Evolutionary conservation across 2,329 filamentous ascomycete genomes (phyloP), one percentile per base, ranked within the genome.

Genomic region (Ophiocordyceps camponoti-leonardi): DNA sequence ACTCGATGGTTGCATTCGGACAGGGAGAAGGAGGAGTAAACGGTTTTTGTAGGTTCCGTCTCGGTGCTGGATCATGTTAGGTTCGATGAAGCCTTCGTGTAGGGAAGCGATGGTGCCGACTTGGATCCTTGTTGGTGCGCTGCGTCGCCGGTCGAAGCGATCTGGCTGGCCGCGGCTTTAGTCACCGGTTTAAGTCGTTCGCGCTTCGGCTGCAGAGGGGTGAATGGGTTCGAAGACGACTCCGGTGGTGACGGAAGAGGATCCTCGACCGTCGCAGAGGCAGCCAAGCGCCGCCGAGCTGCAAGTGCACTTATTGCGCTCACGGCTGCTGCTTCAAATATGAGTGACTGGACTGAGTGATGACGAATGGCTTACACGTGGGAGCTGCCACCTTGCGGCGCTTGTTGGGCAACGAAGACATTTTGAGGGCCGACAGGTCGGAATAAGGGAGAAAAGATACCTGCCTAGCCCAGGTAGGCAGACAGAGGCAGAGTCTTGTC

Each of bases 21-120:
- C 2, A 66, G 62, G 20, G 58, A 64, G 45, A 73, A 72, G 0
- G 71, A 68, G 0, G 68, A 68, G 45, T 70, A 63, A 19, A 51
- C 49, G 48, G 33, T 20, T 26, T 43, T 20, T 22, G 16, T 30
- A 18, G 4, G 23, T 31, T 26, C 46, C 41, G 6, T 37, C 3
- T 14, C 40, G 16, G 12, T n/a, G 8, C 8, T n/a, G 22, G 6
- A 26, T n/a, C 3, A 42, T 30, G 10, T 18, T n/a, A 23, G 23
- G 23, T 19, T 12, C n/a, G 8, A 5, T 3, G 31, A 16, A 16
- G 14, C 6, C 16, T 7, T 11, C 14, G 18, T 8, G 12, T 16
- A n/a, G 28, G 16, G 13, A 40, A 20, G 18, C 14, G 2, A 26
- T 3, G 31, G 19, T 10, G 33, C 44, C 20, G 20, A 45, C 44